phyloP scores from a whole-genome alignment of 169 alveolate genomes.

The Miamiensis avidus region DNA sequence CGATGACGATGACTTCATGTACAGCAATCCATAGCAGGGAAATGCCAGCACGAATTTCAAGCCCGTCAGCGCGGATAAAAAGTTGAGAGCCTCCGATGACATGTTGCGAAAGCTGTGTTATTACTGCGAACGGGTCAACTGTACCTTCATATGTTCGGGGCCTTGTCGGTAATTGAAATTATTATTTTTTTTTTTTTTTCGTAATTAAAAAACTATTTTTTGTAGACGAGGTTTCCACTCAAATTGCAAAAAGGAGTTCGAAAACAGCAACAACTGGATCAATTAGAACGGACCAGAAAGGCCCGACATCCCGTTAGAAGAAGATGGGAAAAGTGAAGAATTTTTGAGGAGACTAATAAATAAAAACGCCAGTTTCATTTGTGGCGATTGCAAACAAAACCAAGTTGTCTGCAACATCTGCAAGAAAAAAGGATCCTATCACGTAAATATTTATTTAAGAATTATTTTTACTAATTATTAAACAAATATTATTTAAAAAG shows the following conservation, averaged over 20 bases:
- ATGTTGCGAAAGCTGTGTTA: slow-evolving; percentile 43
- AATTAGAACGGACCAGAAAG: slow-evolving; percentile 54
- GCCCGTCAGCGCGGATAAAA: neutral
- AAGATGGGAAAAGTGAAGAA: slow-evolving; percentile 33
- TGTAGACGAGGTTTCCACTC: slow-evolving; percentile 49
- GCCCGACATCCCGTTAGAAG: slow-evolving; percentile 35
- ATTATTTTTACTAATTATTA: no score
- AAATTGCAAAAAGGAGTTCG: slow-evolving; percentile 45
- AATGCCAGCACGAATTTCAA: neutral
- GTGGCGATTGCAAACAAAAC: slow-evolving; percentile 60
- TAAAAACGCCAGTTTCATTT: slow-evolving; percentile 41
- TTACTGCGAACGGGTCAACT: slow-evolving; percentile 47
- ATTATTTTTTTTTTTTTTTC: no score
- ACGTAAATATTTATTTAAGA: neutral
- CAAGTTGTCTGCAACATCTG: slow-evolving; percentile 60
- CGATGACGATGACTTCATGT: neutral
- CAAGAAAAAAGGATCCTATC: slow-evolving; percentile 52
- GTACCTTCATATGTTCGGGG: slow-evolving; percentile 42
- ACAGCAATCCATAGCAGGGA: neutral
- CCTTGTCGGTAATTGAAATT: neutral
- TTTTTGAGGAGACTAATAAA: slow-evolving; percentile 43
- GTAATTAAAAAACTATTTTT: no score
- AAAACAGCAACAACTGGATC: slow-evolving; percentile 27
- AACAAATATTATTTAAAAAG: slow-evolving; percentile 25
- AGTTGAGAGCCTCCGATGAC: slow-evolving; percentile 20